phyloP scores from a whole-genome alignment of 495 filamentous ascomycete species.

The Staphylotrichum tortipilum region DNA sequence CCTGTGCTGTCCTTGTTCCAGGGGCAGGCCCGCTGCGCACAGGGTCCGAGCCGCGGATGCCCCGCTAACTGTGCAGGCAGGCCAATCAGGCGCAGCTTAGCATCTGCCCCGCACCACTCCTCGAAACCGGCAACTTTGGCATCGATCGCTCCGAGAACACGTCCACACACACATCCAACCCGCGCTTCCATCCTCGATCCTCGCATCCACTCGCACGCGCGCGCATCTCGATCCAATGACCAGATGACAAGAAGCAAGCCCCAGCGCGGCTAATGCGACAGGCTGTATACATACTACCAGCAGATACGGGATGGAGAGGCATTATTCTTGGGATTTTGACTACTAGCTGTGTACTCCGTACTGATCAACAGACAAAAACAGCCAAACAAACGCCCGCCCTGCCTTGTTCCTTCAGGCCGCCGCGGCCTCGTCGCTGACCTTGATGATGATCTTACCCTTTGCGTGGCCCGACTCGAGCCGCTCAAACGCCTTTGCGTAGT shows the following conservation, averaged over 20 bases:
- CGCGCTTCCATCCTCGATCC: too few species aligned
- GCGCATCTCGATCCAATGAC: not conserved
- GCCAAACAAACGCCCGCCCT: too few species aligned
- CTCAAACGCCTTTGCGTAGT: conserved; percentile 55
- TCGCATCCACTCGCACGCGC: conserved; percentile 8
- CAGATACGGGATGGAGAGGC: too few species aligned
- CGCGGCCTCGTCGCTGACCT: conserved; percentile 21
- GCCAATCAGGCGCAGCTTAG: conserved; percentile 7
- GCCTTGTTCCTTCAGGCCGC: not conserved
- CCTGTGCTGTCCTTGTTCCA: too few species aligned
- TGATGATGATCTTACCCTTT: conserved; percentile 63
- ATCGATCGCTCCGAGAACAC: not conserved
- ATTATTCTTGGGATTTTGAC: too few species aligned
- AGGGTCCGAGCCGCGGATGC: conserved; percentile 9
- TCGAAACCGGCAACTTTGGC: conserved; percentile 13
- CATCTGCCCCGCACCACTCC: conserved; percentile 9
- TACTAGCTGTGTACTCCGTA: too few species aligned
- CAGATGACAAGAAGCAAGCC: not conserved
- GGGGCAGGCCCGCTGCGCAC: not conserved
- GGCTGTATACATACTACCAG: conserved; percentile 10
- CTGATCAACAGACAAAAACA: too few species aligned
- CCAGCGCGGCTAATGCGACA: conserved; percentile 40
- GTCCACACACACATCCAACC: not conserved
- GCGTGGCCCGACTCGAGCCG: conserved; percentile 52
- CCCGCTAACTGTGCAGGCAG: not conserved